Conservation (phyloP, 352 stramenopile genomes). For the Peronospora destructor region DNA sequence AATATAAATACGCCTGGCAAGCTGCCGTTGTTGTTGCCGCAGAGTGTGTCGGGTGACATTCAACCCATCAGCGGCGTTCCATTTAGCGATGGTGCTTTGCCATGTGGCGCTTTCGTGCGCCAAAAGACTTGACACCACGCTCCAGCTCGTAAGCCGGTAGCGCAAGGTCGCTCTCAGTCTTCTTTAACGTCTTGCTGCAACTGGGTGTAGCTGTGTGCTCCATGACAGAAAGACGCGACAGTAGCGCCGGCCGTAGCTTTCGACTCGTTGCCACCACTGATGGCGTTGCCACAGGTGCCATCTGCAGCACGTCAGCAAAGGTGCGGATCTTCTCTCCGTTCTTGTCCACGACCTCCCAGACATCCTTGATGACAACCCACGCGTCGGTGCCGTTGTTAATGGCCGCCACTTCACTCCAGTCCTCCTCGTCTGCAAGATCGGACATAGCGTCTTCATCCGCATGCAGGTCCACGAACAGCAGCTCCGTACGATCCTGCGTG, state of each 20-base stretch:
- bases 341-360: conserved; percentile 65
- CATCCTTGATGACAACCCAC: conserved; percentile 60
- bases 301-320: conserved; percentile 22
- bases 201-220: conserved; percentile 16
- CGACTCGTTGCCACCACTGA: not conserved
- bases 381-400: conserved; percentile 23
- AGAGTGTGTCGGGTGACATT: too few relatives aligned
- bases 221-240: conserved; percentile 17
- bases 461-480: conserved; percentile 41
- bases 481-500: conserved; percentile 12
- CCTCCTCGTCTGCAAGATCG: conserved; percentile 36
- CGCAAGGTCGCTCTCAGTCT: conserved; percentile 14
- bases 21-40: too few relatives aligned
- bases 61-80: not conserved
- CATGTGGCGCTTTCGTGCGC: conserved; percentile 42
- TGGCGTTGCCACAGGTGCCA: too few relatives aligned
- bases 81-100: conserved; percentile 32
- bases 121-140: conserved; percentile 54
- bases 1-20: too few relatives aligned
- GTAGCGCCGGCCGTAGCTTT: conserved; percentile 7
- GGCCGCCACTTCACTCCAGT: conserved; percentile 48
- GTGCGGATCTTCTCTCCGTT: conserved; percentile 40
- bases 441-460: conserved; percentile 20
- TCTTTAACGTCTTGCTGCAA: conserved; percentile 12
- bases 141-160: conserved; percentile 20